Conservation (phyloP, 345 rosid genomes). For the Eucalyptus fibrosa region DNA sequence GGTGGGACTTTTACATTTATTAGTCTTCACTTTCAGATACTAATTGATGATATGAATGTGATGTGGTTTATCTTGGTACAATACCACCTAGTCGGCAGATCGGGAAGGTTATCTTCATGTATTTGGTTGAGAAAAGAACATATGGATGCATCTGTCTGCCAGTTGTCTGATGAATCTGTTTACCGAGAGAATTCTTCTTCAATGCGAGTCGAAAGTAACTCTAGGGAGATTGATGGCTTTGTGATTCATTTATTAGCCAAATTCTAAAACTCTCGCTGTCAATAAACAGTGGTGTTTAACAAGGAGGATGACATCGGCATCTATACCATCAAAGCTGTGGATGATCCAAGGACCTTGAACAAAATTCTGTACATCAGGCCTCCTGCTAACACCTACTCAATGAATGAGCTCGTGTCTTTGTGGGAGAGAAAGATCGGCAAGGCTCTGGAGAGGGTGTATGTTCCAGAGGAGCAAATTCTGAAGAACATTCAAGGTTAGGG, state of each 20-base stretch:
- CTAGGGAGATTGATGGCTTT: neutral
- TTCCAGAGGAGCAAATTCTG: neutral
- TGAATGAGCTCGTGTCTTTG: neutral
- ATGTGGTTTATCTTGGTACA: neutral
- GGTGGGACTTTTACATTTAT: neutral
- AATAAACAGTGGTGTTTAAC: neutral
- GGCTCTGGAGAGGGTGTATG: neutral
- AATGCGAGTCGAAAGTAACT: neutral
- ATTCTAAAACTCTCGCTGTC: neutral
- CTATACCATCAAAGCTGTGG: slow-evolving; percentile 1
- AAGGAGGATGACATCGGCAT: neutral
- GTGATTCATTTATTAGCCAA: neutral
- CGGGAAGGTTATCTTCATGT: neutral
- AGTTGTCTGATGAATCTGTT: neutral
- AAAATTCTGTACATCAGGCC: neutral
- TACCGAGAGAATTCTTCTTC: neutral
- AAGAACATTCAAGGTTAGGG: neutral
- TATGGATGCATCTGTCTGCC: neutral
- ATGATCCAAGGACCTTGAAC: slow-evolving; percentile 3
- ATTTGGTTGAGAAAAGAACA: neutral
- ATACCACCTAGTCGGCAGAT: neutral
- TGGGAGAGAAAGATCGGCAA: neutral
- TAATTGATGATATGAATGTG: neutral
- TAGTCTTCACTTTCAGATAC: neutral
- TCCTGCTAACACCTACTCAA: neutral